phyloP scores from a whole-genome alignment of 2,329 filamentous ascomycete species.

The Fusarium sp. region DNA sequence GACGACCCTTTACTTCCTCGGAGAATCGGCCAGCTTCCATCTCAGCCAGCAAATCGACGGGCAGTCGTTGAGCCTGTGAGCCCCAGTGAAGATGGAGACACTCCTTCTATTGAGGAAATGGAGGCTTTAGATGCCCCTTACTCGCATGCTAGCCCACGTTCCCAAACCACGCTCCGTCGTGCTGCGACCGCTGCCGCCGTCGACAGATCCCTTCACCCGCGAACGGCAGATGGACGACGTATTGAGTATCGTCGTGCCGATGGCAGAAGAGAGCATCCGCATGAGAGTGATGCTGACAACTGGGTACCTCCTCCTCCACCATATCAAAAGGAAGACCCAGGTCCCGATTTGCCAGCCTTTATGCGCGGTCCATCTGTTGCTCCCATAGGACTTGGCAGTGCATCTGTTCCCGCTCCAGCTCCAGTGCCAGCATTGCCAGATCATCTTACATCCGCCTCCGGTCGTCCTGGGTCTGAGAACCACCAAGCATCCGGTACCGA shows the following conservation, averaged over 20 bases:
- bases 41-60: slow-evolving; percentile 11
- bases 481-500: not conserved
- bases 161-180: slow-evolving; percentile 75
- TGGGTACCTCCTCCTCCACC: slow-evolving; percentile 89
- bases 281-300: slow-evolving; percentile 89
- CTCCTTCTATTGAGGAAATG: slow-evolving; percentile 64
- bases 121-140: slow-evolving; percentile 78
- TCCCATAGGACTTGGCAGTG: slow-evolving; percentile 47
- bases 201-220: slow-evolving; percentile 74
- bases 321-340: slow-evolving; percentile 75
- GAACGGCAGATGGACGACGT: slow-evolving; percentile 63
- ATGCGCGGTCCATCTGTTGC: slow-evolving; percentile 62
- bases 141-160: slow-evolving; percentile 77
- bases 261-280: slow-evolving; percentile 77
- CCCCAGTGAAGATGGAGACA: slow-evolving; percentile 57
- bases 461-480: not conserved
- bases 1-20: slow-evolving; percentile 67
- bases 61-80: slow-evolving; percentile 35
- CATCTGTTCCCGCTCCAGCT: slow-evolving; percentile 43
- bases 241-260: slow-evolving; percentile 76
- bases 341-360: slow-evolving; percentile 64
- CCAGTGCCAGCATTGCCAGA: slow-evolving; percentile 19
- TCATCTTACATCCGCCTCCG: not conserved
- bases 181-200: slow-evolving; percentile 82
- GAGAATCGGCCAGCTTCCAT: slow-evolving; percentile 53